Conservation (phyloP, 352 stramenopile species). For the Phytophthora syringae region DNA sequence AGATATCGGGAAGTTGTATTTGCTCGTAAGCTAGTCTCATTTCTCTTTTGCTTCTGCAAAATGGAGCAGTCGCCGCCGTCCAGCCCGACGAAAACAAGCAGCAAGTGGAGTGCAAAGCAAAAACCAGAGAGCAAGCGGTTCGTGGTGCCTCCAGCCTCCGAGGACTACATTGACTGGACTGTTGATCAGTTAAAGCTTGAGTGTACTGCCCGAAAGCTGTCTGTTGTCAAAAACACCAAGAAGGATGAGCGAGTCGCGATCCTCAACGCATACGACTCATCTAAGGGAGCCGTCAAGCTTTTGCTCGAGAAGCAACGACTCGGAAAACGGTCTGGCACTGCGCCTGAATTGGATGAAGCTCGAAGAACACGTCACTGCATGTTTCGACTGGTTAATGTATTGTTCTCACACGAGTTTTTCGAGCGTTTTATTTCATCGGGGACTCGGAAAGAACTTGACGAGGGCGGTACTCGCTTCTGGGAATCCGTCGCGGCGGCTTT, state of each 20-base stretch:
- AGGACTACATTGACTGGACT: constrained; percentile 4
- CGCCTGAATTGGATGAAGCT: too few relatives aligned
- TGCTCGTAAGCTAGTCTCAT: too few relatives aligned
- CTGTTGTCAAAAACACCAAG: neutral
- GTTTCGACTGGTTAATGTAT: neutral
- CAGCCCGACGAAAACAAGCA: too few relatives aligned
- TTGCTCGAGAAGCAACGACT: neutral
- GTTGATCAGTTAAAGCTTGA: constrained; percentile 9
- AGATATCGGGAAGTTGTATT: too few relatives aligned
- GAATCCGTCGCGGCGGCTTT: neutral
- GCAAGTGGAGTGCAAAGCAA: neutral
- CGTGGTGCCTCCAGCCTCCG: neutral
- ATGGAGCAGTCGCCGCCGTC: too few relatives aligned
- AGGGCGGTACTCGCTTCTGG: constrained; percentile 12
- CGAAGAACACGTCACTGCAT: too few relatives aligned
- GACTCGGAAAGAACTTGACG: neutral
- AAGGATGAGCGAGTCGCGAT: neutral
- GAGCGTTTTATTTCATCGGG: neutral
- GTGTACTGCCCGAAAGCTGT: neutral
- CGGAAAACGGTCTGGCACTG: too few relatives aligned
- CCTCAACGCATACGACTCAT: neutral
- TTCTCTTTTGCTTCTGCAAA: too few relatives aligned
- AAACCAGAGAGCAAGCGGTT: neutral
- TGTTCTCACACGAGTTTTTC: neutral
- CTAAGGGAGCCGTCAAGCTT: neutral